A percentile compares a stretch with the other conserved stretches of the same genome.
Evolutionary conservation across 768 basidiomycete species (phyloP).

Genomic region (Boletus huronensis): DNA sequence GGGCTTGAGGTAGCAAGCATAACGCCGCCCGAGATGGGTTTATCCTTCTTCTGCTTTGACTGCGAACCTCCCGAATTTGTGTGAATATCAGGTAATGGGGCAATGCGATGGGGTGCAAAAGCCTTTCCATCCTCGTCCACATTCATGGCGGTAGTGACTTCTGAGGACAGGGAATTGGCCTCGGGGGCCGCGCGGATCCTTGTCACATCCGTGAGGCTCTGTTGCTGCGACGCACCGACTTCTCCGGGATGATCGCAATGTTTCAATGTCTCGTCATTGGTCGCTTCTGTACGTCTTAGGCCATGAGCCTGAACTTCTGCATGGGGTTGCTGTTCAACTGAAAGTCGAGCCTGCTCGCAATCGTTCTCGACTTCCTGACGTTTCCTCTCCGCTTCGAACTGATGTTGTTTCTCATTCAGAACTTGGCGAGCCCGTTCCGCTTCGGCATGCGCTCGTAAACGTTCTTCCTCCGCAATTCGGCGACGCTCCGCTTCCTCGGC

Average conservation of each 20-base stretch:
- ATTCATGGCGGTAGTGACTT: neutral
- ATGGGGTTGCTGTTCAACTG: conserved; percentile 10
- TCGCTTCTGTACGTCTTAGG: neutral
- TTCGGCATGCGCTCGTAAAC: conserved; percentile 7
- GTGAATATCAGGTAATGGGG: conserved; percentile 1
- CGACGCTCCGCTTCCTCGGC: conserved; percentile 16
- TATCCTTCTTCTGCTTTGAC: conserved; percentile 3
- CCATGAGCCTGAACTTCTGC: conserved; percentile 5
- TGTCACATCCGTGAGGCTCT: conserved; percentile 25
- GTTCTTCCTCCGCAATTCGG: conserved; percentile 17
- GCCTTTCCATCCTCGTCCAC: conserved; percentile 1
- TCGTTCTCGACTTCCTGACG: conserved; percentile 4
- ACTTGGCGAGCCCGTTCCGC: conserved; percentile 7
- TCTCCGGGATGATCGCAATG: neutral
- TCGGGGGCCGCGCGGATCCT: conserved; percentile 25
- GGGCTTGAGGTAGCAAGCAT: conserved; percentile 10
- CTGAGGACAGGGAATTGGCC: neutral
- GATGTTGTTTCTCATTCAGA: conserved; percentile 3
- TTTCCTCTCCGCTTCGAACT: conserved; percentile 5
- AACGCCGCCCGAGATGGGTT: conserved; percentile 17
- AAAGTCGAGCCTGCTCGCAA: conserved; percentile 4
- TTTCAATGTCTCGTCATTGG: neutral
- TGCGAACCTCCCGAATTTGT: neutral
- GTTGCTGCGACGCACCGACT: conserved; percentile 21
- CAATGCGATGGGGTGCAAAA: neutral